phyloP scores from a whole-genome alignment of 2,329 filamentous ascomycete species.

The Aspergillus terreus region DNA sequence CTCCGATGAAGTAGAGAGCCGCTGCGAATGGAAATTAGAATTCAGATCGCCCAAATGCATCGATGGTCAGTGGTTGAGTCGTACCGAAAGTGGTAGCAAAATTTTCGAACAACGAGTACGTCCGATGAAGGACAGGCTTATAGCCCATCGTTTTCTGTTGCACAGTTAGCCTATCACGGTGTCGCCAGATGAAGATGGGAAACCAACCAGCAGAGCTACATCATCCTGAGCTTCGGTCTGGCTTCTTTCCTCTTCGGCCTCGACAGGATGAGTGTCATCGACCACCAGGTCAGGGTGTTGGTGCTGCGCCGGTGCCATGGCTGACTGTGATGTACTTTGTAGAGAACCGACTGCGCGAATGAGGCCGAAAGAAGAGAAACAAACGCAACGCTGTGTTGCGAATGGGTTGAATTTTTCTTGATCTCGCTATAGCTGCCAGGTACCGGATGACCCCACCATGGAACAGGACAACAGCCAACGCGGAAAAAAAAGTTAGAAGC shows the following conservation, averaged over 20 bases:
- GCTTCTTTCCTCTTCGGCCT: conserved; percentile 20
- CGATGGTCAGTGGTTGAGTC: conserved; percentile 8
- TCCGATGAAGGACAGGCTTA: conserved; percentile 49
- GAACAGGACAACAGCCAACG: not conserved
- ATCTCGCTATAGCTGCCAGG: not conserved
- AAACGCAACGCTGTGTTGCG: not conserved
- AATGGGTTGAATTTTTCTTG: not conserved
- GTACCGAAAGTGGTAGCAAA: conserved; percentile 58
- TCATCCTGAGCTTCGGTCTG: conserved; percentile 25
- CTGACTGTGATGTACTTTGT: not conserved
- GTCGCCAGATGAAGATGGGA: conserved; percentile 35
- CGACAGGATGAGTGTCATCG: conserved; percentile 12
- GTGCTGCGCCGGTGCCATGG: not conserved
- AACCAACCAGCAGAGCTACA: conserved; percentile 28
- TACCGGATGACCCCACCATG: not conserved
- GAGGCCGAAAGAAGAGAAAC: not conserved
- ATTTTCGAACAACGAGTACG: conserved; percentile 56
- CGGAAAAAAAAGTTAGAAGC: not conserved
- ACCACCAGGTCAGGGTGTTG: conserved; percentile 14
- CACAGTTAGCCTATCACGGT: conserved; percentile 18
- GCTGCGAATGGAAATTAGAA: conserved; percentile 36
- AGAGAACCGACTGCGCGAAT: not conserved
- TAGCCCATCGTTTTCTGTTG: conserved; percentile 9
- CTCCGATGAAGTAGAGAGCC: conserved; percentile 59
- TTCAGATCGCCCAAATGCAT: not conserved